Conservation (phyloP, 148 eudicot species). For the Pharnaceum exiguum region DNA sequence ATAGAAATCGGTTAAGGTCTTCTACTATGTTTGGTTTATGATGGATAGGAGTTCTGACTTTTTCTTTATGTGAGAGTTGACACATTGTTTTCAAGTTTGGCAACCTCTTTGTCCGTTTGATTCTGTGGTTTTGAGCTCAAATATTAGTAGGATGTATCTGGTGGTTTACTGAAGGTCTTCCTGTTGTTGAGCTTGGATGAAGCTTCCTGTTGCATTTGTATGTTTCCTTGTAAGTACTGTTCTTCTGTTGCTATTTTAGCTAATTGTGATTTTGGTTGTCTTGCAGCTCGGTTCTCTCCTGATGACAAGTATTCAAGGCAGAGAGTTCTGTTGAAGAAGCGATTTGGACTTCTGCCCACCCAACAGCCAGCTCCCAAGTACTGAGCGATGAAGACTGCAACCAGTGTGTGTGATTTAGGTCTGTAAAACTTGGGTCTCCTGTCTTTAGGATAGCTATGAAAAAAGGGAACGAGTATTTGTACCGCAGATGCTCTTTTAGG, state of each 20-base stretch:
- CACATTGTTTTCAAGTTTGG: no score
- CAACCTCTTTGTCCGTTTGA: no score
- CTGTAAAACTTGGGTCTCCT: not conserved
- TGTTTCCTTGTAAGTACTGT: not conserved
- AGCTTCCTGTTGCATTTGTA: no score
- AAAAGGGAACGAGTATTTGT: not conserved
- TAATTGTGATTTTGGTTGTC: not conserved
- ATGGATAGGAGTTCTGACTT: no score
- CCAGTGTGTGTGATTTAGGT: not conserved
- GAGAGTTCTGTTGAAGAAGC: conserved; percentile 84
- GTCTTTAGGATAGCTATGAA: not conserved
- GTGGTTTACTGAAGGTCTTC: no score
- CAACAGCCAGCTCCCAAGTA: conserved; percentile 77
- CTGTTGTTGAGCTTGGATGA: no score
- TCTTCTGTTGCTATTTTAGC: not conserved
- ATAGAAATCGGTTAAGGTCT: no score
- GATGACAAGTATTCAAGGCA: conserved; percentile 94
- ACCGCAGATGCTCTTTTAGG: not conserved
- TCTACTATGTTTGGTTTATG: no score
- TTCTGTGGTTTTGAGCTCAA: no score
- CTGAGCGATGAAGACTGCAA: conserved; percentile 24
- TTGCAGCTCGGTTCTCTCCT: conserved; percentile 96
- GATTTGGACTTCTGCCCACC: conserved; percentile 89
- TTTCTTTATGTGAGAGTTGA: no score
- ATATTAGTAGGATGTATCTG: no score